Evolutionary conservation across 2,329 filamentous ascomycete genomes (phyloP).

Genomic region (Shiraia bambusicola): DNA sequence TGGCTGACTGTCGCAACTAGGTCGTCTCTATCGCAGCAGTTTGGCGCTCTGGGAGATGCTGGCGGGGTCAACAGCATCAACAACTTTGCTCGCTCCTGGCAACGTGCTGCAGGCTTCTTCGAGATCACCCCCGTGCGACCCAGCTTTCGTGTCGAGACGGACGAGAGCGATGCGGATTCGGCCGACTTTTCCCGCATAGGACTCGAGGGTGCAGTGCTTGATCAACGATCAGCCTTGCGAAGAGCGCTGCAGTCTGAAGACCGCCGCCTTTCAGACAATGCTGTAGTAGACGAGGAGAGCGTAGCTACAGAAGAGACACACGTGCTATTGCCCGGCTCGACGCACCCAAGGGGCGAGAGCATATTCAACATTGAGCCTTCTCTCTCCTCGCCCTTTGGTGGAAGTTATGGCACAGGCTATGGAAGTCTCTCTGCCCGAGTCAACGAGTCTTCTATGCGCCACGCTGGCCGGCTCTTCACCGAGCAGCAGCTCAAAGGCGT

Average conservation of each 20-base stretch:
- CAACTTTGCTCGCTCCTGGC: constrained; percentile 90
- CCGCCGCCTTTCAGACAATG: constrained; percentile 42
- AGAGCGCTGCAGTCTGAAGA: constrained; percentile 43
- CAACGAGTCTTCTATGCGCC: constrained; percentile 58
- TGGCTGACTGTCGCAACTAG: constrained; percentile 21
- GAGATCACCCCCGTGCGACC: constrained; percentile 81
- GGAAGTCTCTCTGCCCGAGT: constrained; percentile 60
- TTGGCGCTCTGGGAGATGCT: constrained; percentile 62
- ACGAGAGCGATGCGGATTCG: constrained; percentile 36
- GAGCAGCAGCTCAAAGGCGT: constrained; percentile 50
- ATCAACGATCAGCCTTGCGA: constrained; percentile 47
- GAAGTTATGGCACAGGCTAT: constrained; percentile 68
- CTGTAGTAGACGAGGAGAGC: constrained; percentile 40
- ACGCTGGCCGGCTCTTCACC: constrained; percentile 55
- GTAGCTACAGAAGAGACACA: constrained; percentile 33
- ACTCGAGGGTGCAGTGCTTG: constrained; percentile 33
- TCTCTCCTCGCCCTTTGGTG: constrained; percentile 68
- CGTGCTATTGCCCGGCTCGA: constrained; percentile 28
- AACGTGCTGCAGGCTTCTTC: constrained; percentile 82
- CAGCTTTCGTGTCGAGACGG: constrained; percentile 62
- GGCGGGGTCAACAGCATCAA: constrained; percentile 93
- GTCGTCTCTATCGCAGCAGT: constrained; percentile 54
- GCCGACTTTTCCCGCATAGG: constrained; percentile 35
- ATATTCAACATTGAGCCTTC: constrained; percentile 54
- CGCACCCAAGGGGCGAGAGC: constrained; percentile 44